Conservation (phyloP, 208 protist genomes). For the Porcisia hertigi region DNA sequence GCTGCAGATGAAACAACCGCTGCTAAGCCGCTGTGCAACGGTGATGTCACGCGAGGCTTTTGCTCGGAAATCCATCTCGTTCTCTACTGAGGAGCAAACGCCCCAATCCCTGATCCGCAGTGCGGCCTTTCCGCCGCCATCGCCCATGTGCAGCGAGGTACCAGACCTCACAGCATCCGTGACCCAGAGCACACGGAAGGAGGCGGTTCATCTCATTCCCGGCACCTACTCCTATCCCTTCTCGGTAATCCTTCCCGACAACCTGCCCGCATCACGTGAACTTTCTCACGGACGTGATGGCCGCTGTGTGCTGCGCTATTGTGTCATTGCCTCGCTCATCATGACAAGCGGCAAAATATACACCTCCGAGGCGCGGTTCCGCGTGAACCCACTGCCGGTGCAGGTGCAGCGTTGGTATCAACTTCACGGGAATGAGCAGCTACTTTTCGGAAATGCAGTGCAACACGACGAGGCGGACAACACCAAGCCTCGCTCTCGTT, state of each 20-base stretch:
- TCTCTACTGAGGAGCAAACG: not conserved
- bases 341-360: slow-evolving; percentile 25
- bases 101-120: not conserved
- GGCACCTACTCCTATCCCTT: slow-evolving; percentile 79
- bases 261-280: slow-evolving; percentile 45
- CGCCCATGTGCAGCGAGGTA: not conserved
- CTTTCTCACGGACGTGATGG: slow-evolving; percentile 31
- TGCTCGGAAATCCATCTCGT: slow-evolving; percentile 1
- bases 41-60: slow-evolving; percentile 12
- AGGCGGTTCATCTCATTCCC: slow-evolving; percentile 33
- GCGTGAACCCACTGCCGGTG: slow-evolving; percentile 50
- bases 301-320: slow-evolving; percentile 43
- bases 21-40: slow-evolving; percentile 7
- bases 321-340: slow-evolving; percentile 40
- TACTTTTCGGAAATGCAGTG: not conserved
- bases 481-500: not conserved
- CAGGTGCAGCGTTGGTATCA: slow-evolving; percentile 56
- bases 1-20: slow-evolving; percentile 15
- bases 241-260: slow-evolving; percentile 44
- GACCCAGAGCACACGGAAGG: not conserved
- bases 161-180: slow-evolving; percentile 10
- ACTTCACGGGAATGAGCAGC: slow-evolving; percentile 43
- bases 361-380: slow-evolving; percentile 29
- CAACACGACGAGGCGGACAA: not conserved
- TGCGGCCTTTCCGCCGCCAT: not conserved